Conservation (phyloP, 2,329 filamentous ascomycete species). For the Ophiostoma populinum region DNA sequence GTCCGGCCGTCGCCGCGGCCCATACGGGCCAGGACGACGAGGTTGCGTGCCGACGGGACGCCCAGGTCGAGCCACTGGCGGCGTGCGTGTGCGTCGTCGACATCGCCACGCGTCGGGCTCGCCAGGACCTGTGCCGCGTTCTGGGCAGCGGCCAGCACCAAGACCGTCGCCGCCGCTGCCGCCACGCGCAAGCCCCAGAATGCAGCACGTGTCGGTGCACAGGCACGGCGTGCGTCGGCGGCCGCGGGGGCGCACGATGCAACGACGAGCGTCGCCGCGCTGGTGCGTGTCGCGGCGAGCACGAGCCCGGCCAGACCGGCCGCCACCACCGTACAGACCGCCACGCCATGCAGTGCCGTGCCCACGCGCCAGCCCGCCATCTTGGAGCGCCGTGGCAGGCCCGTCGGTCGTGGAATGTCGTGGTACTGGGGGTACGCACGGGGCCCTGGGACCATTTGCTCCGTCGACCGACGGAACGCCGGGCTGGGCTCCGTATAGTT, state of each 20-base stretch:
- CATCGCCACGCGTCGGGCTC: constrained; percentile 33
- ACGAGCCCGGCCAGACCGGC: constrained; percentile 21
- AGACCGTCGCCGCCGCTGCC: constrained; percentile 26
- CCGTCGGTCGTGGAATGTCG: too few species aligned
- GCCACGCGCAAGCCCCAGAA: constrained; percentile 25
- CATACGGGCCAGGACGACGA: constrained; percentile 22
- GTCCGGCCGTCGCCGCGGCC: background rate
- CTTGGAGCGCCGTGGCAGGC: too few species aligned
- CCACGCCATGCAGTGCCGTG: constrained; percentile 24
- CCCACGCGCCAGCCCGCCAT: constrained; percentile 36
- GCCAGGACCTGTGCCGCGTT: constrained; percentile 36
- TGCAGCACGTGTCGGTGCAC: constrained; percentile 18
- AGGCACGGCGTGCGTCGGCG: constrained; percentile 17
- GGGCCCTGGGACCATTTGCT: too few species aligned
- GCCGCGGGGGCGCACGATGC: constrained; percentile 16
- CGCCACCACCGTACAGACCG: constrained; percentile 22
- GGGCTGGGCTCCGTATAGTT: too few species aligned
- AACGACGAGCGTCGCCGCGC: constrained; percentile 14
- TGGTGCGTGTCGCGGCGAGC: constrained; percentile 12
- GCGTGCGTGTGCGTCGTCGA: constrained; percentile 27
- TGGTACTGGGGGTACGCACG: too few species aligned
- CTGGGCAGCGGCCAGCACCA: constrained; percentile 30
- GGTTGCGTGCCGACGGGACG: constrained; percentile 33
- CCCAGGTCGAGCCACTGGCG: constrained; percentile 35
- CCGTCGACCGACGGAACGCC: background rate